A percentile compares a stretch with the other conserved stretches of the same genome.
Conservation (phyloP, 2,329 filamentous ascomycete species). For the Ophiostoma quercus region DNA sequence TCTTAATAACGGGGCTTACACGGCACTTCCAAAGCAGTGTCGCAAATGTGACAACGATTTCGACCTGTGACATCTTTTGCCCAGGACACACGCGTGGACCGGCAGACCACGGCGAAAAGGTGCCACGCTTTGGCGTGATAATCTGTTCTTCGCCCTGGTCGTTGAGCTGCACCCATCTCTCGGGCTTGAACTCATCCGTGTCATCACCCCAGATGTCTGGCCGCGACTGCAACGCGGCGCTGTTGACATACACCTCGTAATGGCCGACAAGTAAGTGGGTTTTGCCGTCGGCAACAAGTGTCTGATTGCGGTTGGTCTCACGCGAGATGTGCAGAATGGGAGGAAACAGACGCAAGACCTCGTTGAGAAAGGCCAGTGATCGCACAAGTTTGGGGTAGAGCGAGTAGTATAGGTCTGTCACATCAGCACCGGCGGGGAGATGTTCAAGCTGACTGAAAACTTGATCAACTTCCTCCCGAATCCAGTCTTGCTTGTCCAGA, state of each 20-base stretch:
- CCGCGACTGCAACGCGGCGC: constrained; percentile 31
- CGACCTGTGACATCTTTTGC: constrained; percentile 51
- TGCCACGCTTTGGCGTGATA: constrained; percentile 35
- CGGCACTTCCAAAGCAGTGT: constrained; percentile 35
- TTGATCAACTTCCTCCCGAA: constrained; percentile 31
- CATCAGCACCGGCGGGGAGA: constrained; percentile 30
- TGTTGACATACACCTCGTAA: constrained; percentile 37
- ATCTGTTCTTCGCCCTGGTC: constrained; percentile 20
- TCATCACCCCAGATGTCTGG: constrained; percentile 33
- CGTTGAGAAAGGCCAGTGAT: constrained; percentile 43
- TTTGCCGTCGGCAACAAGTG: constrained; percentile 32
- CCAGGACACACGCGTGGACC: constrained; percentile 49
- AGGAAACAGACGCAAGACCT: constrained; percentile 41
- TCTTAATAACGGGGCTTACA: constrained; percentile 28
- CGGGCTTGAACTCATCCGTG: constrained; percentile 36
- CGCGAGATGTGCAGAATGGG: constrained; percentile 38
- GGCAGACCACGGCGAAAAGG: constrained; percentile 44
- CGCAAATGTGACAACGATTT: constrained; percentile 46
- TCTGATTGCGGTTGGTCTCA: constrained; percentile 31
- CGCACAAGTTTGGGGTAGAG: constrained; percentile 42
- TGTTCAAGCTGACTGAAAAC: constrained; percentile 40
- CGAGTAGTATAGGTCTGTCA: constrained; percentile 36
- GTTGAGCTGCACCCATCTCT: constrained; percentile 37
- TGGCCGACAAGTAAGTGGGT: constrained; percentile 34
- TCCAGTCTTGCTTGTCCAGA: constrained; percentile 22